These are phyloP conservation scores for Chlorella ohadii DNA, from an alignment of 139 green algal genomes.

Conservation along the genomic window DNA sequence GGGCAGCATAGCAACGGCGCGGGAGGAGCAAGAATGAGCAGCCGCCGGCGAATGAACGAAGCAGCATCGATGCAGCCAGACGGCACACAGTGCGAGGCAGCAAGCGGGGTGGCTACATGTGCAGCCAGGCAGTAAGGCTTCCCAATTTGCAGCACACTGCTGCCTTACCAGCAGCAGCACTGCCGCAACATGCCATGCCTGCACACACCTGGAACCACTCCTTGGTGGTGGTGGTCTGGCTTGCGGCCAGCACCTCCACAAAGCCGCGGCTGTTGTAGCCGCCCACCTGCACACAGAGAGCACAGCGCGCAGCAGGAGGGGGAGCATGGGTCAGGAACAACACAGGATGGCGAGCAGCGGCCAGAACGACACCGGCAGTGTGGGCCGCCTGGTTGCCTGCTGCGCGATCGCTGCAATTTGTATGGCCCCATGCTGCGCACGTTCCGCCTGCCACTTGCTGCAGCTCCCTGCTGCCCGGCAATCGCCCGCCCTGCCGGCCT, in stretches of 20 bases:
- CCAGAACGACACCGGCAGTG: too few species aligned
- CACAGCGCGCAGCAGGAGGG: background rate
- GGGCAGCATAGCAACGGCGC: background rate
- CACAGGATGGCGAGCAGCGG: too few species aligned
- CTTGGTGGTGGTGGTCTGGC: constrained; percentile 91
- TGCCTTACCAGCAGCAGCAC: background rate
- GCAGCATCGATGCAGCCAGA: background rate
- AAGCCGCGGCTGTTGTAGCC: constrained; percentile 90
- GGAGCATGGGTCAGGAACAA: background rate
- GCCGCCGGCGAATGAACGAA: background rate
- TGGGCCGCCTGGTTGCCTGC: too few species aligned
- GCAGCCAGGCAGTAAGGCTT: too few species aligned
- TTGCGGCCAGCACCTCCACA: constrained; percentile 98
- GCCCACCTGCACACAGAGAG: constrained; percentile 72
- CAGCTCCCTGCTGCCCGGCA: too few species aligned
- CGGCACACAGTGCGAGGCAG: background rate
- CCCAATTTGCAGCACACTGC: too few species aligned
- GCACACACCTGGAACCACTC: constrained; percentile 94
- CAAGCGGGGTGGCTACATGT: too few species aligned
- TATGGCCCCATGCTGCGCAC: too few species aligned
- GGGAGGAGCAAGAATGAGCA: background rate
- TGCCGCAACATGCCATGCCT: background rate
- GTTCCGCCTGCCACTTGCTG: too few species aligned
- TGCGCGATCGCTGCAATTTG: too few species aligned
- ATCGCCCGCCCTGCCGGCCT: too few species aligned